These are phyloP conservation scores for Microdochium bolleyi DNA, from an alignment of 2,329 filamentous ascomycete species.

Conservation along the genomic window DNA sequence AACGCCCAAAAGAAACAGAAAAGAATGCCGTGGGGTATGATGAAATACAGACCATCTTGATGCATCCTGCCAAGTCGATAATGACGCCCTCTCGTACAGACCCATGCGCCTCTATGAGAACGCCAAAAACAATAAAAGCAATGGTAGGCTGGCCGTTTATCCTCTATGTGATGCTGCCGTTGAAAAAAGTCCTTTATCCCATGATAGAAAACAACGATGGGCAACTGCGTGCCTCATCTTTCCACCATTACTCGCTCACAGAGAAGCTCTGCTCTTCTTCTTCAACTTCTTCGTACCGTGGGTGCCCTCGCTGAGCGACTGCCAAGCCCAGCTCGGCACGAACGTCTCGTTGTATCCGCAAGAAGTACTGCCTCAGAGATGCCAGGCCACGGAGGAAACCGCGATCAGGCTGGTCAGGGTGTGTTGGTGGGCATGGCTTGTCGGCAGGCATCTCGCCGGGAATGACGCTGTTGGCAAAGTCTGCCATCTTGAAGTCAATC, in stretches of 20 bases:
- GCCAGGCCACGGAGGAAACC: constrained; percentile 83
- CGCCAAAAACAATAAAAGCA: background rate
- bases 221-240: background rate
- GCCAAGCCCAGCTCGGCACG: constrained; percentile 40
- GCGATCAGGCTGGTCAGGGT: constrained; percentile 73
- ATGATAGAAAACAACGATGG: background rate
- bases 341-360: constrained; percentile 77
- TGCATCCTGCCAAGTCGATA: background rate
- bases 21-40: background rate
- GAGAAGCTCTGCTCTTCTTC: background rate
- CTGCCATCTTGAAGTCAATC: constrained; percentile 94
- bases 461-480: constrained; percentile 96
- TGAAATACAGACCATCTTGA: background rate
- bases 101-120: background rate
- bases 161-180: background rate
- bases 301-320: background rate
- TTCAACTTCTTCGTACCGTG: background rate
- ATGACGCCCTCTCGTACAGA: background rate
- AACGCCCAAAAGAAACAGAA: background rate
- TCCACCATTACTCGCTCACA: background rate
- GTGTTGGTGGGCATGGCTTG: constrained; percentile 68
- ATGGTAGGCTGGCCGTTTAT: background rate
- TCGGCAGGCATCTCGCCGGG: constrained; percentile 63
- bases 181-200: background rate
- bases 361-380: constrained; percentile 74